Conservation (phyloP, 2,329 filamentous ascomycete species). For the Trichophyton simii region DNA sequence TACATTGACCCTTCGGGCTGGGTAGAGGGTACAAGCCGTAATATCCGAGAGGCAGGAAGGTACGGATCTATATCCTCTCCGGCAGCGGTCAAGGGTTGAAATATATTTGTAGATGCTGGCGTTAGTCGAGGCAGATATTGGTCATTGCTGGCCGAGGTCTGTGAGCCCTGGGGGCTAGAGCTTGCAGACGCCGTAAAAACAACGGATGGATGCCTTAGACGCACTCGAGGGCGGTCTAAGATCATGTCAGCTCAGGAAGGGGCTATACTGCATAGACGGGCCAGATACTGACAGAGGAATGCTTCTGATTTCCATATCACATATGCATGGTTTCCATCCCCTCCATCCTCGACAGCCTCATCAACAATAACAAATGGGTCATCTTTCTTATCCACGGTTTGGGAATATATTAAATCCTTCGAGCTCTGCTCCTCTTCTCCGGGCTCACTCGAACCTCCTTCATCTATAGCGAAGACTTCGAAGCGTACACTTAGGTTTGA, state of each 20-base stretch:
- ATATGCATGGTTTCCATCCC: conserved; percentile 29
- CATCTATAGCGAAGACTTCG: conserved; percentile 36
- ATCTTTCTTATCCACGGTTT: conserved; percentile 25
- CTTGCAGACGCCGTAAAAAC: conserved; percentile 41
- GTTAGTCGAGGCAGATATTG: conserved; percentile 43
- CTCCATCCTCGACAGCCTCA: conserved; percentile 29
- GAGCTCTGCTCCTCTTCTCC: conserved; percentile 19
- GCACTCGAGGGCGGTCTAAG: conserved; percentile 35
- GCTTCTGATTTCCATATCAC: conserved; percentile 35
- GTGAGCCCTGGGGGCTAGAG: conserved; percentile 32
- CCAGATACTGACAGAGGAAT: conserved; percentile 26
- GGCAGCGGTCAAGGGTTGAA: conserved; percentile 42
- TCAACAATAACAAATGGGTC: conserved; percentile 36
- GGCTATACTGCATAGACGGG: background rate
- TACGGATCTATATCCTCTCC: conserved; percentile 33
- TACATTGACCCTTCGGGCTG: conserved; percentile 38
- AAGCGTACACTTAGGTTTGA: conserved; percentile 39
- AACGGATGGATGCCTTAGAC: conserved; percentile 44
- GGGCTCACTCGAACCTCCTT: conserved; percentile 31
- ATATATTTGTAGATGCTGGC: conserved; percentile 46
- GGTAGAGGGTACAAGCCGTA: conserved; percentile 43
- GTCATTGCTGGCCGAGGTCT: conserved; percentile 31
- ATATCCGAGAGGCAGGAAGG: conserved; percentile 45
- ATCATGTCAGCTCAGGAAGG: background rate
- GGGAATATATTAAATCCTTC: conserved; percentile 34